Percentiles rank a stretch among this genome's conserved stretches.
phyloP scores from a whole-genome alignment of 345 rosid genomes.

The Gynandropsis gynandra region DNA sequence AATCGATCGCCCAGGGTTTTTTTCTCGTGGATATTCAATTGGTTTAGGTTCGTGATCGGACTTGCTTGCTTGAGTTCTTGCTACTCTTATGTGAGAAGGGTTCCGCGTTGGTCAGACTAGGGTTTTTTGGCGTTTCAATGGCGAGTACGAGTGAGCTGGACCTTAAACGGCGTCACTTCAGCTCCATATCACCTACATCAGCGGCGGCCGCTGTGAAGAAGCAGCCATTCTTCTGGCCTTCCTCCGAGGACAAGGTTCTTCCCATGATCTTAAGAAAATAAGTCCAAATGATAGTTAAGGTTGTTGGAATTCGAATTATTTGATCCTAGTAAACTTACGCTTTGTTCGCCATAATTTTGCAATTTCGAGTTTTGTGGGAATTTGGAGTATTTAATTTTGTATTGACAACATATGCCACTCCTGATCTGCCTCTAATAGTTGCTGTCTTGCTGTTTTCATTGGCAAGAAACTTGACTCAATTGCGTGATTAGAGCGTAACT shows the following conservation, averaged over 20 bases:
- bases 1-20: too few relatives aligned
- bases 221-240: slow-evolving; percentile 53
- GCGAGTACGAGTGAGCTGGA: slow-evolving; percentile 92
- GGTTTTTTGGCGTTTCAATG: slow-evolving; percentile 44
- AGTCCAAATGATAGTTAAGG: too few relatives aligned
- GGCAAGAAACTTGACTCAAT: too few relatives aligned
- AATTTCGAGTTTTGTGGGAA: too few relatives aligned
- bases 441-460: slow-evolving; percentile 5
- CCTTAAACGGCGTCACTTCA: slow-evolving; percentile 73
- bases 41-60: slow-evolving; percentile 8
- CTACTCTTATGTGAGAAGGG: slow-evolving; percentile 26
- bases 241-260: slow-evolving; percentile 68
- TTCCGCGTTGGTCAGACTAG: slow-evolving; percentile 27
- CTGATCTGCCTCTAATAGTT: too few relatives aligned
- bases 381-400: not conserved
- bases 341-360: not conserved
- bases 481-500: slow-evolving; percentile 2
- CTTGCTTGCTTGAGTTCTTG: not conserved
- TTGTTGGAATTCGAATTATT: slow-evolving; percentile 7
- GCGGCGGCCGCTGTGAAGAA: slow-evolving; percentile 56
- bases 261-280: slow-evolving; percentile 16
- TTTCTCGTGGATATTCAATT: slow-evolving; percentile 4
- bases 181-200: slow-evolving; percentile 70
- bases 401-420: not conserved
- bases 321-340: not conserved